Conservation (phyloP, 1,139 yeast species). For the Saccharomyces pastorianus region DNA sequence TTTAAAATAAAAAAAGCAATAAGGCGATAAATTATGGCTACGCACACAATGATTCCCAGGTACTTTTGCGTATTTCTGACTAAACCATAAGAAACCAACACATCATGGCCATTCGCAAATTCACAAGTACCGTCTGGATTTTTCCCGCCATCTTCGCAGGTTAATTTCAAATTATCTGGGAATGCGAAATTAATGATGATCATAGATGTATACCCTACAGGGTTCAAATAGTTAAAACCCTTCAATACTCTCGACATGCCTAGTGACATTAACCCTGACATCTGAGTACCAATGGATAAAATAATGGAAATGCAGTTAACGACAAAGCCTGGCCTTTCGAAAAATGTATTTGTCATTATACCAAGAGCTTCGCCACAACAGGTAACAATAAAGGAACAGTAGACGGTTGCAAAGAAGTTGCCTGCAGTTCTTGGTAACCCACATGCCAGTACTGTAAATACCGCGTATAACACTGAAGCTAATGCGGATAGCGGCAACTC, state of each 20-base stretch:
- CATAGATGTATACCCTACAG: slow-evolving; percentile 62
- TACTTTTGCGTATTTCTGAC: slow-evolving; percentile 31
- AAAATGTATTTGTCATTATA: slow-evolving; percentile 64
- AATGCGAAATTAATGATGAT: slow-evolving; percentile 44
- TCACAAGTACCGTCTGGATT: slow-evolving; percentile 34
- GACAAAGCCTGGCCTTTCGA: slow-evolving; percentile 72
- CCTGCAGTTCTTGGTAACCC: slow-evolving; percentile 66
- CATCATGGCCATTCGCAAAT: slow-evolving; percentile 43
- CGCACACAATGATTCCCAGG: slow-evolving; percentile 34
- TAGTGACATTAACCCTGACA: slow-evolving; percentile 84
- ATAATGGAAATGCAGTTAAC: slow-evolving; percentile 59
- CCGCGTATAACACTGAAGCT: slow-evolving; percentile 51
- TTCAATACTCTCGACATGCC: slow-evolving; percentile 61
- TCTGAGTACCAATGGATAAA: slow-evolving; percentile 60
- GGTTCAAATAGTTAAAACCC: slow-evolving; percentile 66
- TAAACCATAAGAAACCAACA: slow-evolving; percentile 40
- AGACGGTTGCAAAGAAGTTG: slow-evolving; percentile 60
- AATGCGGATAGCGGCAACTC: slow-evolving; percentile 70
- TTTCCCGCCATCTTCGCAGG: slow-evolving; percentile 38
- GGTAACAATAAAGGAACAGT: slow-evolving; percentile 46
- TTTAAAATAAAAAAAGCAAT: slow-evolving; percentile 34
- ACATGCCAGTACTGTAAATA: slow-evolving; percentile 56
- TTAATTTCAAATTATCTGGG: slow-evolving; percentile 33
- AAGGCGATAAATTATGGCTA: slow-evolving; percentile 34
- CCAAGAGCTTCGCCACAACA: slow-evolving; percentile 83